Conservation (phyloP, 1,139 yeast species). For the Blastobotrys petasosporus region DNA sequence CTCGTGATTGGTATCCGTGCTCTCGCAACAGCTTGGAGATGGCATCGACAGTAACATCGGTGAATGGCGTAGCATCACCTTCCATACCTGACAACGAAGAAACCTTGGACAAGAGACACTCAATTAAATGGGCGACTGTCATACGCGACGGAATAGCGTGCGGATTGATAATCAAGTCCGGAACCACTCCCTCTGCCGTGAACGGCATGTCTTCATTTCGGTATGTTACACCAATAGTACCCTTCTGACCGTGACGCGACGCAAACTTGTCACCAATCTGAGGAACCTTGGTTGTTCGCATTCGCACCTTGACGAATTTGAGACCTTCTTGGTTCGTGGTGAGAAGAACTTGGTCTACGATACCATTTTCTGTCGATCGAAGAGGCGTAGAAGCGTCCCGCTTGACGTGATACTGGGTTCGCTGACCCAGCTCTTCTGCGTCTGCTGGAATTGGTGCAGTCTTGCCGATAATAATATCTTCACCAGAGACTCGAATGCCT, state of each 20-base stretch:
- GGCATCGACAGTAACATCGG: conserved; percentile 97
- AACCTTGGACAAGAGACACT: conserved; percentile 91
- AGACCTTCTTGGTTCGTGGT: conserved; percentile 98
- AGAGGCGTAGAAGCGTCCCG: conserved; percentile 98
- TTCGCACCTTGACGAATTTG: conserved; percentile 93
- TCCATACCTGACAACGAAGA: conserved; percentile 92
- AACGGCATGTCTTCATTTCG: conserved; percentile 99
- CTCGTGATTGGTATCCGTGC: conserved; percentile 96
- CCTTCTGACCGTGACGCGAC: conserved; percentile 99
- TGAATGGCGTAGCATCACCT: conserved; percentile 98
- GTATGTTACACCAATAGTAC: conserved; percentile 98
- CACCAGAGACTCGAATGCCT: conserved; percentile 97
- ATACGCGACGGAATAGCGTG: conserved; percentile 99
- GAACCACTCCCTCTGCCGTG: conserved; percentile 92
- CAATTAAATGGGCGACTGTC: conserved; percentile 99
- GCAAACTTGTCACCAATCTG: conserved; percentile 99
- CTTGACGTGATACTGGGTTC: conserved; percentile 96
- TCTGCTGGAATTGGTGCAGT: conserved; percentile 98
- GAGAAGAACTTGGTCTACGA: conserved; percentile 92
- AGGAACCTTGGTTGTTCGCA: conserved; percentile 97
- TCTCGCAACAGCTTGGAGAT: conserved; percentile 85
- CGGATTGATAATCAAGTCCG: conserved; percentile 95
- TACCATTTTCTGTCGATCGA: conserved; percentile 95
- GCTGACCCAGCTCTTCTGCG: conserved; percentile 95
- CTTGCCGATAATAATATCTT: conserved; percentile 96